These are phyloP conservation scores for Cyberlindnera mississippiensis DNA, from an alignment of 805 yeast species.

Conservation along the genomic window DNA sequence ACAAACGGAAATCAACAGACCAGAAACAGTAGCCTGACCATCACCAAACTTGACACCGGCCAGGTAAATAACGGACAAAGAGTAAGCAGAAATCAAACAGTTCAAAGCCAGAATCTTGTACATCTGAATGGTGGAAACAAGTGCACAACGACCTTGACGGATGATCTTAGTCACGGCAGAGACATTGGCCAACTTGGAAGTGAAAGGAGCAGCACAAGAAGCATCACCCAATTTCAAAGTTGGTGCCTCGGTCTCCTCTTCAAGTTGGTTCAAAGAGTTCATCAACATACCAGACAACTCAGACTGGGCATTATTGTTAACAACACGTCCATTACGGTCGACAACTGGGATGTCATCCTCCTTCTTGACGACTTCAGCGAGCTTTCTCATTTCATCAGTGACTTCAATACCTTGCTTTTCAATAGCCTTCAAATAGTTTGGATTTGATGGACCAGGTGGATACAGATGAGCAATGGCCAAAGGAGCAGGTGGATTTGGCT, in stretches of 20 bases:
- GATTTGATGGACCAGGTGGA: constrained; percentile 94
- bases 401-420: constrained; percentile 79
- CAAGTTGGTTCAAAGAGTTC: constrained; percentile 50
- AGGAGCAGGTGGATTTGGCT: constrained; percentile 82
- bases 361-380: constrained; percentile 48
- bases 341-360: constrained; percentile 32
- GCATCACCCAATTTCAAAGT: constrained; percentile 95
- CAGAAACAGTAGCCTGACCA: constrained; percentile 97
- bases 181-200: constrained; percentile 90
- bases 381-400: constrained; percentile 64
- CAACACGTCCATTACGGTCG: constrained; percentile 28
- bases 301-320: constrained; percentile 34
- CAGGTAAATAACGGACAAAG: constrained; percentile 85
- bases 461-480: constrained; percentile 85
- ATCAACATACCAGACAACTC: constrained; percentile 62
- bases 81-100: constrained; percentile 94
- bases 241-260: constrained; percentile 78
- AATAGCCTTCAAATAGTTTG: constrained; percentile 80
- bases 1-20: constrained; percentile 86
- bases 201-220: constrained; percentile 98
- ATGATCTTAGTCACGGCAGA: constrained; percentile 88
- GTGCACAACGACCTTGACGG: constrained; percentile 97
- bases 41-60: constrained; percentile 99
- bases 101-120: constrained; percentile 95
- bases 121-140: constrained; percentile 97